A percentile compares a stretch with the other conserved stretches of the same genome.
These are phyloP conservation scores for Sambucus nigra DNA, from an alignment of 129 eudicot genomes.

Conservation along the genomic window DNA sequence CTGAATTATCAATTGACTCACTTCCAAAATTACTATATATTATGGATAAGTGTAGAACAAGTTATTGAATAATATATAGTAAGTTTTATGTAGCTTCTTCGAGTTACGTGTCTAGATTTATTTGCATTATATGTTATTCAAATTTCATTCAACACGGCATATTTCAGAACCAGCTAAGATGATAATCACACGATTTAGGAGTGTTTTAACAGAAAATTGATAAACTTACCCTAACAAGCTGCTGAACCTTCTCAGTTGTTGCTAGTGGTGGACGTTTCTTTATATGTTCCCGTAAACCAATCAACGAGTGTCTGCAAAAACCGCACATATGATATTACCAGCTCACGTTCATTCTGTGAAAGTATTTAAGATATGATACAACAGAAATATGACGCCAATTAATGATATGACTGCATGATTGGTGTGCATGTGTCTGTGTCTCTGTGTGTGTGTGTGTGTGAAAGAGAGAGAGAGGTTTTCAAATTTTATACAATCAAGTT, in stretches of 20 bases:
- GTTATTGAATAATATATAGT: too few relatives aligned
- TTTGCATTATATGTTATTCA: neutral
- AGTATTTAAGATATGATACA: too few relatives aligned
- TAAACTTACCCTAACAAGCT: conserved; percentile 69
- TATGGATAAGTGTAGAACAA: neutral
- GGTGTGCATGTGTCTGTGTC: too few relatives aligned
- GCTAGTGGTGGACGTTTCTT: conserved; percentile 99
- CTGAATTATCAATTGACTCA: neutral
- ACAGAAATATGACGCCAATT: too few relatives aligned
- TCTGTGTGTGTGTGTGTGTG: too few relatives aligned
- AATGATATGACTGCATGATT: too few relatives aligned
- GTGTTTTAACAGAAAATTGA: neutral
- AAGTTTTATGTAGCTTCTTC: neutral
- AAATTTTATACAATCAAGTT: too few relatives aligned
- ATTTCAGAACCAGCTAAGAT: neutral
- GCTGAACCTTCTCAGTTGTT: conserved; percentile 94
- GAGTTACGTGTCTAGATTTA: neutral
- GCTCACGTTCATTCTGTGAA: neutral
- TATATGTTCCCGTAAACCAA: conserved; percentile 94
- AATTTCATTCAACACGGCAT: neutral
- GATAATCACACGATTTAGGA: neutral
- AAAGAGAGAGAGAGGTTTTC: too few relatives aligned
- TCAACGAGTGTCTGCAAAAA: conserved; percentile 58
- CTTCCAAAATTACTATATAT: neutral
- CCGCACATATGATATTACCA: conserved; percentile 1